Conservation (phyloP, 163 green algal genomes). For the Scenedesmus sp. region DNA sequence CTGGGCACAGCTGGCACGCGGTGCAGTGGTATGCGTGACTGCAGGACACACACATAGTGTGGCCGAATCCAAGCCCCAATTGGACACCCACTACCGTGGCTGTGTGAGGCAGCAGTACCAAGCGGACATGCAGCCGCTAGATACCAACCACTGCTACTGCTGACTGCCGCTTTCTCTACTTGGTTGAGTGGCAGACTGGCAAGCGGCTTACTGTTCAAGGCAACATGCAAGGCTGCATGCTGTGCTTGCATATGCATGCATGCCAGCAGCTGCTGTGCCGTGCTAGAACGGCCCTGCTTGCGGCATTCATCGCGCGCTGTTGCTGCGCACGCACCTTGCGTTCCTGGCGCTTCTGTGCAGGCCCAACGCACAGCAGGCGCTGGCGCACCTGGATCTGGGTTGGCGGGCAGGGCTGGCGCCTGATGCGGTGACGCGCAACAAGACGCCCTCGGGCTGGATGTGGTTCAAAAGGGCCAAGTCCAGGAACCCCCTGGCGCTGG, state of each 20-base stretch:
- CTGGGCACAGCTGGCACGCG: not conserved
- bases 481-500: not conserved
- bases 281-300: not conserved
- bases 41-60: too few relatives aligned
- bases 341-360: not conserved
- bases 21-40: not conserved
- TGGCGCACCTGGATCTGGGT: not conserved
- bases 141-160: too few relatives aligned
- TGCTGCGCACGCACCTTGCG: too few relatives aligned
- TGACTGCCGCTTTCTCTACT: too few relatives aligned
- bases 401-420: not conserved
- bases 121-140: too few relatives aligned
- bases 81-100: too few relatives aligned
- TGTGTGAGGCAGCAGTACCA: too few relatives aligned
- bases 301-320: not conserved
- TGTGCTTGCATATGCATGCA: too few relatives aligned
- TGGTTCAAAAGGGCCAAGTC: conserved; percentile 5
- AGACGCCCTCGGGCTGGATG: not conserved
- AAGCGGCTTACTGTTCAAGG: too few relatives aligned
- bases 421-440: not conserved
- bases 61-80: too few relatives aligned
- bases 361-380: not conserved
- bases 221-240: too few relatives aligned
- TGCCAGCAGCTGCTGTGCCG: not conserved
- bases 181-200: too few relatives aligned